Evolutionary conservation across 2,329 filamentous ascomycete genomes (phyloP), one percentile per base, ranked within the genome.

Genomic region (Ilyonectria robusta): DNA sequence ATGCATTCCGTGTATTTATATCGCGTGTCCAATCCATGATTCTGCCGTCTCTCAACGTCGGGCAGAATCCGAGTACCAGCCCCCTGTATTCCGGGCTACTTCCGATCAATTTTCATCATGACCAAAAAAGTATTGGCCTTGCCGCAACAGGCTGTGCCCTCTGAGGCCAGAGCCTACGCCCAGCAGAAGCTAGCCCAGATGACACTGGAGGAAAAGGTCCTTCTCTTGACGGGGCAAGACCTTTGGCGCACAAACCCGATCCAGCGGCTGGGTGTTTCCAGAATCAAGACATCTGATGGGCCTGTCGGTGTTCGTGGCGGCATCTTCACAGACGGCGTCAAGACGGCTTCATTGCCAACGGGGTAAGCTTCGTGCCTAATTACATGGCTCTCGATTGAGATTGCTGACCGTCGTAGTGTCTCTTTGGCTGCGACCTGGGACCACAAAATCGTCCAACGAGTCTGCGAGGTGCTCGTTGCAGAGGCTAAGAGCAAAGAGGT

Each of bases 401-500:
- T 19, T 47, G 11, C 59, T 29, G 26, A 54, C 4, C 33, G 13
- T 6, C 3, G 1, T 3, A 71, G 69, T 44, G 62, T 72, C 9
- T 72, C 65, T 17, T 15, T 70, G 1, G 70, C 65, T 4, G 69
- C 59, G 9, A 70, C 62, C 15, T 70, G 62, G 65, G 65, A 68
- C 19, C 42, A 44, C 1, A 8, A 19, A 4, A 33, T 66, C 10
- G 62, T 71, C 6, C 26, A 53, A 31, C 53, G 55, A 2, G 57
- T 71, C 13, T 71, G 64, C 11, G 40, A 59, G 17, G 51, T 70
- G 2, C 42, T 70, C 5, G 51, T 72, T 33, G 33, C 65, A 1
- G 70, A 70, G 48, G 62, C 67, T 1, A 69, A 62, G 40, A 71
- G 69, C 42, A 72, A 70, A 37, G 62, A 65, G n/a, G 62, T 66